Evolutionary conservation across 495 filamentous ascomycete genomes (phyloP).

Genomic region (Penicillium angulare): DNA sequence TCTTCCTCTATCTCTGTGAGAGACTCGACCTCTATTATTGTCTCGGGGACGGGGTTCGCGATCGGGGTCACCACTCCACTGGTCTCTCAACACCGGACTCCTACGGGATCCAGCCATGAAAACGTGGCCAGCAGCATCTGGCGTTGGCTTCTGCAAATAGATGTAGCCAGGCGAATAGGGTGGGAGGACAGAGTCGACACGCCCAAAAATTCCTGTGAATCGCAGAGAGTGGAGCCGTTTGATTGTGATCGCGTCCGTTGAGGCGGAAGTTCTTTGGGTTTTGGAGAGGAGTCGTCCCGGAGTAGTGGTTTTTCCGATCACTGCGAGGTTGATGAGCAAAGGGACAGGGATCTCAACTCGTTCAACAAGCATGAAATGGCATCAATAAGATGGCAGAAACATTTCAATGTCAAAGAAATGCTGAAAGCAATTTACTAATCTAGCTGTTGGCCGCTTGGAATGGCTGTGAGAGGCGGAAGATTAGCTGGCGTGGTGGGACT

Average conservation of each 20-base stretch:
- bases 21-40: slow-evolving; percentile 38
- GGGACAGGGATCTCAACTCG: background rate
- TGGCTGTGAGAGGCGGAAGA: background rate
- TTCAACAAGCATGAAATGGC: too few relatives aligned
- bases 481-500: too few relatives aligned
- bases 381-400: background rate
- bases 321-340: slow-evolving; percentile 21
- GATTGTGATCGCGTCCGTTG: slow-evolving; percentile 28
- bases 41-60: slow-evolving; percentile 39
- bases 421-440: background rate
- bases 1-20: slow-evolving; percentile 39
- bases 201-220: slow-evolving; percentile 5
- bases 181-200: slow-evolving; percentile 1
- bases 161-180: slow-evolving; percentile 2
- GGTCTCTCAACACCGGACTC: slow-evolving; percentile 57
- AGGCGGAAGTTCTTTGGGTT: slow-evolving; percentile 32
- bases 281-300: slow-evolving; percentile 26
- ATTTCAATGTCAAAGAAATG: background rate
- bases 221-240: slow-evolving; percentile 17
- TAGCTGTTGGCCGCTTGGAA: too few relatives aligned
- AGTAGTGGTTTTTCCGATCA: slow-evolving; percentile 41
- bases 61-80: slow-evolving; percentile 52
- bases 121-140: slow-evolving; percentile 44
- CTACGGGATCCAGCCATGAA: slow-evolving; percentile 58
- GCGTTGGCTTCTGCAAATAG: slow-evolving; percentile 18